These are phyloP conservation scores for Abelmoschus esculentus DNA, from an alignment of 345 rosid genomes.

Conservation along the genomic window DNA sequence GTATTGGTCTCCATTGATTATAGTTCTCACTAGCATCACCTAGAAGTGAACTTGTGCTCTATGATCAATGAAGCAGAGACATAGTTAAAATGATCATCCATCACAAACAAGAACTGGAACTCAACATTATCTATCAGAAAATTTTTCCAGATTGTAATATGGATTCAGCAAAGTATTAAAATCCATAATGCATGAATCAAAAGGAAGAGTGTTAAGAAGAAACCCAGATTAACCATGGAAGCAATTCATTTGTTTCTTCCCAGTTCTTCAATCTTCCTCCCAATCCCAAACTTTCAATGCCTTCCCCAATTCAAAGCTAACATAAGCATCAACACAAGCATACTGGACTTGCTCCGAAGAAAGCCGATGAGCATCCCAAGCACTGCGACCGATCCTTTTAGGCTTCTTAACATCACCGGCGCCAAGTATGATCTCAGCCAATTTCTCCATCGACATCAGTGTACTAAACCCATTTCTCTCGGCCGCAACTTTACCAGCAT, in stretches of 20 bases:
- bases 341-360: conserved; percentile 9
- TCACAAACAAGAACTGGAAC: neutral
- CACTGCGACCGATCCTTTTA: neutral
- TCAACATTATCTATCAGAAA: neutral
- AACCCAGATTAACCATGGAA: neutral
- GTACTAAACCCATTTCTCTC: neutral
- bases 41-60: no score
- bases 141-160: no score
- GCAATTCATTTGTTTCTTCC: neutral
- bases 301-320: conserved; percentile 9
- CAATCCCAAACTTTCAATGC: conserved; percentile 2
- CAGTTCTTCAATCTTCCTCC: neutral
- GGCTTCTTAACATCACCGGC: conserved; percentile 4
- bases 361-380: conserved; percentile 12
- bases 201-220: neutral
- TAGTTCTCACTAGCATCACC: no score
- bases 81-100: neutral
- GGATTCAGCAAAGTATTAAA: neutral
- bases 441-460: conserved; percentile 5
- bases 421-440: conserved; percentile 14
- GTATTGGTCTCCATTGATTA: no score
- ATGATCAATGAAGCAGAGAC: neutral
- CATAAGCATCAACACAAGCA: conserved; percentile 17
- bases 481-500: conserved; percentile 2
- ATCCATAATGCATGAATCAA: neutral